These are phyloP conservation scores for Gracilaria gracilis DNA, from an alignment of 23 red algal species.

Conservation along the genomic window DNA sequence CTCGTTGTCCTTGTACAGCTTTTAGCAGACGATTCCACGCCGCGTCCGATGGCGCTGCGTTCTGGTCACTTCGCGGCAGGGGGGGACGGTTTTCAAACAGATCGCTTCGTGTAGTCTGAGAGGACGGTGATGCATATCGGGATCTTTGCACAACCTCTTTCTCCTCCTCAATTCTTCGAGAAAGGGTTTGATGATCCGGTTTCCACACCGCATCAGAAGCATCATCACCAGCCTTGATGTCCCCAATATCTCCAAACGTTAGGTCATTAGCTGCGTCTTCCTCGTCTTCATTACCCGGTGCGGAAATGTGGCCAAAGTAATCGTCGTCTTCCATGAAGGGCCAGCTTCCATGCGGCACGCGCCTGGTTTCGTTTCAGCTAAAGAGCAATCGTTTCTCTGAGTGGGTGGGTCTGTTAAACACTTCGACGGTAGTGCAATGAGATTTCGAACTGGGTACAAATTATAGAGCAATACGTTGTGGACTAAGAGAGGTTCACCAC, in stretches of 20 bases:
- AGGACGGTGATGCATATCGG: background rate
- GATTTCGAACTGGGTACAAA: background rate
- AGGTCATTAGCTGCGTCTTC: conserved; percentile 75
- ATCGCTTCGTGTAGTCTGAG: background rate
- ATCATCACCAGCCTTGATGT: conserved; percentile 69
- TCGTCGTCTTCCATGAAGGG: conserved; percentile 60
- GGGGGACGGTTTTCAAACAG: background rate
- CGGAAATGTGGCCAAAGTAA: conserved; percentile 58
- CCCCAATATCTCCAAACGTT: conserved; percentile 73
- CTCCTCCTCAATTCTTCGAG: conserved; percentile 47
- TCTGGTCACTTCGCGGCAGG: background rate
- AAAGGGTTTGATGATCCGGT: conserved; percentile 48
- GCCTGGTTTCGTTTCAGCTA: background rate
- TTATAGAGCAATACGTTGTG: background rate
- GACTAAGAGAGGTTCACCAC: background rate
- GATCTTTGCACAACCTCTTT: conserved; percentile 58
- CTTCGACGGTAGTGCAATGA: background rate
- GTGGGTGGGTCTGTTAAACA: background rate
- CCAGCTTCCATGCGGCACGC: conserved; percentile 7
- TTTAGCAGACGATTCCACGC: conserved; percentile 16
- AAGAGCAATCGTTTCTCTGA: background rate
- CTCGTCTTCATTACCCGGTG: conserved; percentile 47
- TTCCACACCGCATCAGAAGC: conserved; percentile 65
- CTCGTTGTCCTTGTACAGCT: background rate
- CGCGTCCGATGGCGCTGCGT: background rate